phyloP scores from a whole-genome alignment of 2,329 filamentous ascomycete genomes.

The Diplocarpon mali region DNA sequence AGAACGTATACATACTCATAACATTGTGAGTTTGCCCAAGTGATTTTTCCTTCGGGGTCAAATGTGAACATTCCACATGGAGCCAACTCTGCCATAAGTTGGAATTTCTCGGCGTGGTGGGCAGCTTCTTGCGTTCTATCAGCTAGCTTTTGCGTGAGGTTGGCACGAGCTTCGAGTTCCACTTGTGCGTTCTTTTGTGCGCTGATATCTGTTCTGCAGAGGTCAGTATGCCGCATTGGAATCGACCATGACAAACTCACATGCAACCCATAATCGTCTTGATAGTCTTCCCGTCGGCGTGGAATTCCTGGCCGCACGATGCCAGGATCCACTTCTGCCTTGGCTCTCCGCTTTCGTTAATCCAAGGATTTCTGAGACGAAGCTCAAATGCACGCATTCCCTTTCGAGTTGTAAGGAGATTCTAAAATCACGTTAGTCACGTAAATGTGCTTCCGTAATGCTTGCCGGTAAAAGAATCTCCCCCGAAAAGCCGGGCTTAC shows the following conservation, averaged over 20 bases:
- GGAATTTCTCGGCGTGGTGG: constrained; percentile 17
- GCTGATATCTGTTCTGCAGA: constrained; percentile 16
- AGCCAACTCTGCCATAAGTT: constrained; percentile 18
- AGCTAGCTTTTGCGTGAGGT: constrained; percentile 14
- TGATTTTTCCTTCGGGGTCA: constrained; percentile 14
- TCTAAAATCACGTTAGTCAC: too few relatives aligned
- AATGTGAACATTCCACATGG: constrained; percentile 21
- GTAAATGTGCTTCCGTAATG: not conserved
- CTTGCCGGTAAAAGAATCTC: too few relatives aligned
- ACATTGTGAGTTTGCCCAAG: constrained; percentile 21
- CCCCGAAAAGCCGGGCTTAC: not conserved
- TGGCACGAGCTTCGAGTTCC: constrained; percentile 12
- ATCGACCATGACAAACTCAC: not conserved
- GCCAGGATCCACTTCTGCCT: constrained; percentile 20
- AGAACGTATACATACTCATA: not conserved
- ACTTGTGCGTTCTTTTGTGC: constrained; percentile 16
- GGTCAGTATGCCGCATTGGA: not conserved
- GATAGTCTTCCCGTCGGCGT: constrained; percentile 14
- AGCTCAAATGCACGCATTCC: constrained; percentile 15
- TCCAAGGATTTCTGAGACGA: constrained; percentile 28
- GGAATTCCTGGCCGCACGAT: constrained; percentile 19
- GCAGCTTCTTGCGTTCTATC: constrained; percentile 16
- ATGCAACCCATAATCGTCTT: constrained; percentile 22
- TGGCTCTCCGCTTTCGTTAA: constrained; percentile 10
- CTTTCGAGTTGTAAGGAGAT: constrained; percentile 11